A percentile compares a stretch with the other conserved stretches of the same genome.
Evolutionary conservation across 768 basidiomycete species (phyloP).

Genomic region (Clitopilus hobsonii): DNA sequence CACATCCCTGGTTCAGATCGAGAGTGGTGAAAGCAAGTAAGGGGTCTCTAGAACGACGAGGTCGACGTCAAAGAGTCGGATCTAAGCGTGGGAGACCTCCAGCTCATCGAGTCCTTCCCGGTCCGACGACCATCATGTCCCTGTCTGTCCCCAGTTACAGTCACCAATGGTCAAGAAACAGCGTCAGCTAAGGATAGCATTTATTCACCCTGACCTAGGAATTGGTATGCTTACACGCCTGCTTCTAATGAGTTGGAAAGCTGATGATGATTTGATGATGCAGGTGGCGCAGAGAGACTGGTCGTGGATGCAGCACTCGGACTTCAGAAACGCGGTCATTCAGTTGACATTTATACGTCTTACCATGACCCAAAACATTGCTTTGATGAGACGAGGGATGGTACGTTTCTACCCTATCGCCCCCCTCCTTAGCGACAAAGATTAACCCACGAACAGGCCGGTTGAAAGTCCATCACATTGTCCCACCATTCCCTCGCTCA

Average conservation of each 20-base stretch:
- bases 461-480: conserved; percentile 67
- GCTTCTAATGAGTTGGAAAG: not conserved
- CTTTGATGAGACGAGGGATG: conserved; percentile 92
- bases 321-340: conserved; percentile 78
- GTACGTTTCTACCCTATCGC: too few species aligned
- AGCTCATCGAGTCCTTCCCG: not conserved
- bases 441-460: conserved; percentile 76
- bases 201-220: conserved; percentile 92
- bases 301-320: conserved; percentile 94
- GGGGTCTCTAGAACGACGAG: too few species aligned
- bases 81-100: not conserved
- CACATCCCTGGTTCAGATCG: too few species aligned
- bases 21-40: too few species aligned
- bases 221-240: conserved; percentile 63
- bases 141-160: too few species aligned
- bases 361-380: conserved; percentile 84
- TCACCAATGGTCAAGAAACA: not conserved
- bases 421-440: too few species aligned
- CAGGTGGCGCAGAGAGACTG: conserved; percentile 93
- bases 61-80: too few species aligned
- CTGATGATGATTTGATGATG: conserved; percentile 1
- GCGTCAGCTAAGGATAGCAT: conserved; percentile 52
- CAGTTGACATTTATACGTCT: conserved; percentile 88
- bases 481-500: conserved; percentile 76
- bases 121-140: not conserved